Percentiles rank a stretch among this genome's conserved stretches.
Conservation (phyloP, 306 rosid species). For the Quercus rubra region DNA sequence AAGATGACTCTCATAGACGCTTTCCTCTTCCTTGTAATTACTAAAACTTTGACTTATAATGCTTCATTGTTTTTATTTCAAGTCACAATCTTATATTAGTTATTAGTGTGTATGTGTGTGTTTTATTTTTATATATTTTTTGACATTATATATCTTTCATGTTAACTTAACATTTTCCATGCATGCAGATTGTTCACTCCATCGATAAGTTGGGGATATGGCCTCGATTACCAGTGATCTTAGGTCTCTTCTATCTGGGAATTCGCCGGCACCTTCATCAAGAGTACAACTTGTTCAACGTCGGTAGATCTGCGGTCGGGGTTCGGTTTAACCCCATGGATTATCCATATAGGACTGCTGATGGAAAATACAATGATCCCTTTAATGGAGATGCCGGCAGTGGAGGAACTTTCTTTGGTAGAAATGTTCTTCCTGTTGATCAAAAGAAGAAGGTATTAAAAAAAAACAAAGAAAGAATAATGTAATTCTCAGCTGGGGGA, state of each 20-base stretch:
- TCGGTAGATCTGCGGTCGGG: constrained; percentile 43
- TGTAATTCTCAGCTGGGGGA: too few relatives aligned
- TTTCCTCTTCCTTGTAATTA: constrained; percentile 36
- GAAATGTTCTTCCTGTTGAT: constrained; percentile 46
- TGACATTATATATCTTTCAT: not conserved
- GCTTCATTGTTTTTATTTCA: not conserved
- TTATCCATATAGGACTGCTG: constrained; percentile 42
- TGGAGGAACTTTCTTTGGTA: constrained; percentile 54
- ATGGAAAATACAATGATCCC: constrained; percentile 54
- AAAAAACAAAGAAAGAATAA: not conserved
- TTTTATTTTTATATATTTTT: not conserved
- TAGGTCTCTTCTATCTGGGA: constrained; percentile 37
- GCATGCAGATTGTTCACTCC: constrained; percentile 44
- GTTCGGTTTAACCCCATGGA: constrained; percentile 45
- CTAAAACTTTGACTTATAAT: not conserved
- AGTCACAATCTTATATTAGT: not conserved
- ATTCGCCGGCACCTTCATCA: constrained; percentile 47
- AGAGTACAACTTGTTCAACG: constrained; percentile 52
- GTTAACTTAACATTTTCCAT: too few relatives aligned
- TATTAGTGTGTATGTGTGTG: not conserved
- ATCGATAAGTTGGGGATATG: constrained; percentile 56
- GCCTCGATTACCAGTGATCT: constrained; percentile 48
- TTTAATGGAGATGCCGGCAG: constrained; percentile 51
- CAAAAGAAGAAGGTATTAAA: constrained; percentile 40
- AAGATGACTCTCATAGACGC: constrained; percentile 41